Base-by-base conservation (phyloP, 169 alveolate species). In the Plasmodium chabaudi region DNA sequence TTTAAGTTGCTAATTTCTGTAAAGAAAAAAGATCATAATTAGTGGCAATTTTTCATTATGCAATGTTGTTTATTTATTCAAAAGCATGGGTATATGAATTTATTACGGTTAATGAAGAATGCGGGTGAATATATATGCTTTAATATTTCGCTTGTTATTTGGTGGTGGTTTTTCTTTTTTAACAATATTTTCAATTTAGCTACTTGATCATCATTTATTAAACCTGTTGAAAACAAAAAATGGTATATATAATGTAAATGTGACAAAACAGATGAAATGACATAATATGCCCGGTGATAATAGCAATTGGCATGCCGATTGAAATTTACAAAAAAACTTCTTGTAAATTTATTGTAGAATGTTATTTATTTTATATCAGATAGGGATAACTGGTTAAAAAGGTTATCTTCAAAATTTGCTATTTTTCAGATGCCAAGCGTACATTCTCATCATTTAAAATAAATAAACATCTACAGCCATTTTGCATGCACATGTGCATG, bases 341-440 rank as follows among this genome's bases (percentile, higher is more conserved):
- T 3, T 3, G 13, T 49, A 0, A 10, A 49, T 49, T 15, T 51
- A 51, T 51, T 51, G 7, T 15, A 51, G 4, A 51, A 21, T 17
- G 13, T 70, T 64, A 34, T 74, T 61, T 75, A 21, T 75, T 60
- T 68, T 44, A 17, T 75, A 68, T 75, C 88, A 75, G 88, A 75
- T 75, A 75, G 88, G 88, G 88, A 75, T 75, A 75, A 75, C 88
- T 75, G 88, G 63, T 75, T 75, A 75, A 75, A 61, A 34, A 73
- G 46, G 21, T 61, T 75, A 75, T 75, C 88, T 75, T 75, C 88
- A 75, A 75, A 72, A 75, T 34, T 34, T n/a, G 46, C 49, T 46
- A 61, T 75, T 75, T 23, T 75, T 75, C 88, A 75, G 88, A 75
- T 75, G 88, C 88, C 88, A 75, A 75, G 88, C 88, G 88, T 75